Evolutionary conservation across 495 filamentous ascomycete species (phyloP), one percentile per base, ranked within the genome.

Genomic region (Tuber umbilicatum): DNA sequence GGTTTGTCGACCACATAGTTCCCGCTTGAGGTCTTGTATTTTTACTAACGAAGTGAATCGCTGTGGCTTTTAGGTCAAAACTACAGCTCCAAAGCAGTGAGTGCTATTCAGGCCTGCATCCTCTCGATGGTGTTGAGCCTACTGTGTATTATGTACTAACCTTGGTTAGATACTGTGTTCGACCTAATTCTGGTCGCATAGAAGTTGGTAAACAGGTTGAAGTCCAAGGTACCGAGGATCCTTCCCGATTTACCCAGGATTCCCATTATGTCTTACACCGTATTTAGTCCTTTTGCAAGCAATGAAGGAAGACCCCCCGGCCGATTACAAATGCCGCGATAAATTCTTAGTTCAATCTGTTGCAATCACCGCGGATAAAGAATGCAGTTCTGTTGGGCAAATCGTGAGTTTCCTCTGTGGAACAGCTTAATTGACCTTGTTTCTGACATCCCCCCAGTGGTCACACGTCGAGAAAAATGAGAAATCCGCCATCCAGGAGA

Each of bases 331-430:
- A 81, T 98, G 94, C 86, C 90, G 93, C 83, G 95, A 99, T 86
- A 99, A 99, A 86, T 99, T 99, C 84, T 88, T 99, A 70, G 96
- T 99, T 47, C 95, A 99, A 85, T 96, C 94, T 31, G 92, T 97
- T 74, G 85, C 89, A 45, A 92, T 99, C 78, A 90, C 91, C 6
- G 87, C 88, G 74, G 94, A 97, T 76, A 91, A 91, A 85, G 93
- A 97, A 80, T 91, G 90, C 77, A 86, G 86, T 43, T 94, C 89
- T 81, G 88, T 94, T n/a, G 85, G 88, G 60, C 86, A 92, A 35
- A 92, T 97, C 82, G 94, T 97, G 87, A 79, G 92, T 84, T 74
- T 70, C 69, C 55, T 23, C 47, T 64, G 23, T 70, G 68, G 10
- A 73, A 45, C 43, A 55, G 47, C 84, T 85, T 73, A 85, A 40